Base-by-base conservation (phyloP, 2,329 filamentous ascomycete genomes). In the Diaporthe citrichinensis region DNA sequence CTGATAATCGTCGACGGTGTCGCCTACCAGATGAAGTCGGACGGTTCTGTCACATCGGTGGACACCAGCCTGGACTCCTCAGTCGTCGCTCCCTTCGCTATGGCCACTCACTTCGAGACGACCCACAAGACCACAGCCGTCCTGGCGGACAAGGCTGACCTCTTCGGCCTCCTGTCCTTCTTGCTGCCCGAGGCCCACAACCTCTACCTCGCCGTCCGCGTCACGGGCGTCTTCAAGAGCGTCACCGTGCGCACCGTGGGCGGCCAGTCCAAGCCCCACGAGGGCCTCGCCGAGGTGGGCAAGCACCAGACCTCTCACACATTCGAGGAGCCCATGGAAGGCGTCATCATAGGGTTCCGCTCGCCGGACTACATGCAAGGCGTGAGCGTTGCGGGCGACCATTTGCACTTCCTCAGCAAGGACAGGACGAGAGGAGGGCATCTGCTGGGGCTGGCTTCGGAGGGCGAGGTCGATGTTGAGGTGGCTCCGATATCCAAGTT, bases 21-120 rank as follows among this genome's bases (percentile, higher is more conserved):
- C 2, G 76, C 81, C 39, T 84, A 81, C 76, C 82, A 83, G 72
- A 84, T 84, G 82, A 83, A 83, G 67, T 79, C 80, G 6, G 83
- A 84, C 74, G 82, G 82, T 3, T 78, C 80, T 31, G 78, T 83
- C 10, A 73, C 75, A 1, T 72, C 78, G 49, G 74, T 83, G 74
- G 76, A 79, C 55, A 62, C 79, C 39, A 75, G 79, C 20, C 72
- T 76, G 12, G 58, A 58, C 46, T 67, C 74, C 17, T 74, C 77
- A 1, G 80, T 77, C 61, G 77, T 83, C 73, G 79, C 82, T 1
- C 83, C 83, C 15, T 84, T 84, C 68, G 83, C 82, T 53, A 81
- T 81, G 73, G 78, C 83, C 55, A 84, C 82, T 14, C 79, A 78
- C 8, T 83, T 84, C 73, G 68, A 73, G 55, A 79, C 83, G n/a